Conservation (phyloP, 768 basidiomycete species). For the Sporobolomyces pararoseus region DNA sequence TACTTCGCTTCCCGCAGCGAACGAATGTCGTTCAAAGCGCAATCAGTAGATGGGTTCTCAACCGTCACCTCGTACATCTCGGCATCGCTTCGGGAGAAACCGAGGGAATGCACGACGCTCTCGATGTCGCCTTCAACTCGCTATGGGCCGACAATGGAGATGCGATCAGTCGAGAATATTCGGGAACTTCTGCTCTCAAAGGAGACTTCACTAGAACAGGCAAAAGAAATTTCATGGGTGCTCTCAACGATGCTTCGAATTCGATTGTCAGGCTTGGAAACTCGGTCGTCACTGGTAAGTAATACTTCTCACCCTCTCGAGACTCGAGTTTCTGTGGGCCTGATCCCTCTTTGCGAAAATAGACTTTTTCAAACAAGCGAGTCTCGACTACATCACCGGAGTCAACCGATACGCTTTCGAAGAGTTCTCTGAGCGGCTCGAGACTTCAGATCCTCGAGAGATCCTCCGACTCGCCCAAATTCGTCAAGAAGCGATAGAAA, state of each 20-base stretch:
- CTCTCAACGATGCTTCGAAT: slow-evolving; percentile 81
- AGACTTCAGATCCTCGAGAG: slow-evolving; percentile 86
- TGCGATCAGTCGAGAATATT: slow-evolving; percentile 69
- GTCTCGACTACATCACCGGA: slow-evolving; percentile 61
- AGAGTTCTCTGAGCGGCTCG: slow-evolving; percentile 82
- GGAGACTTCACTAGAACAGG: slow-evolving; percentile 69
- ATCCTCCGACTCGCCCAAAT: slow-evolving; percentile 82
- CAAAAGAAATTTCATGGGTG: slow-evolving; percentile 84
- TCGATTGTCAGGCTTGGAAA: slow-evolving; percentile 77
- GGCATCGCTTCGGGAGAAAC: slow-evolving; percentile 63
- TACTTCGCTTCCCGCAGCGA: slow-evolving; percentile 22
- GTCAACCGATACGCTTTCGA: slow-evolving; percentile 82
- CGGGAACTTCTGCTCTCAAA: slow-evolving; percentile 94
- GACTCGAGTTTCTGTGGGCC: not conserved
- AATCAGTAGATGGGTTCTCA: slow-evolving; percentile 75
- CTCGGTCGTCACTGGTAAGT: slow-evolving; percentile 55
- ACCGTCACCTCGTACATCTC: slow-evolving; percentile 50
- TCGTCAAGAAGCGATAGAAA: slow-evolving; percentile 86
- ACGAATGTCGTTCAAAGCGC: slow-evolving; percentile 59
- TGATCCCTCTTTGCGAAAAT: slow-evolving; percentile 52
- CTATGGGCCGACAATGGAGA: slow-evolving; percentile 99
- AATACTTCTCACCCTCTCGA: not conserved
- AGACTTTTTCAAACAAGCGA: slow-evolving; percentile 93
- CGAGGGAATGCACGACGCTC: slow-evolving; percentile 58
- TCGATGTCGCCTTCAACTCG: slow-evolving; percentile 77